Conservation (phyloP, 73 alveolate genomes). For the Paramecium octaurelia region DNA sequence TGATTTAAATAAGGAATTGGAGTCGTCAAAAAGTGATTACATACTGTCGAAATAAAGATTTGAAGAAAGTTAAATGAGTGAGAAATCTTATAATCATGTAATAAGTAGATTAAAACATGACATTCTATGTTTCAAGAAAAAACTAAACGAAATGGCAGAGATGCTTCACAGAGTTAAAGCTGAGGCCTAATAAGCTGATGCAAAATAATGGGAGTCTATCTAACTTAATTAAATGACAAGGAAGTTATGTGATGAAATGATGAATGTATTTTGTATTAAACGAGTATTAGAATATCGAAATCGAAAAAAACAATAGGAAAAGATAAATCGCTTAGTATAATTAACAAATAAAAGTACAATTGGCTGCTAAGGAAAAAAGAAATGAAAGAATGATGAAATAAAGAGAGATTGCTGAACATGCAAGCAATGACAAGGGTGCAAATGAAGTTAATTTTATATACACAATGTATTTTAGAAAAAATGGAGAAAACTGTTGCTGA, state of each 20-base stretch:
- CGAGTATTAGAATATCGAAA: slow-evolving; percentile 32
- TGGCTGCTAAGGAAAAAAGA: slow-evolving; percentile 61
- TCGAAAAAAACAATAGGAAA: slow-evolving; percentile 57
- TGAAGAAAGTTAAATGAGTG: slow-evolving; percentile 70
- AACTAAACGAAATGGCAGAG: slow-evolving; percentile 64
- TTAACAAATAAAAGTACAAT: slow-evolving; percentile 39
- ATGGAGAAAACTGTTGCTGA: slow-evolving; percentile 75
- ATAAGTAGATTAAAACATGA: slow-evolving; percentile 83
- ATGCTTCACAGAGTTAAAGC: slow-evolving; percentile 51
- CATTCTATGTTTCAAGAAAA: slow-evolving; percentile 67
- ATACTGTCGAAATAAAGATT: slow-evolving; percentile 64
- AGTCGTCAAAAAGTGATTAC: slow-evolving; percentile 58
- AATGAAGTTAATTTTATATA: slow-evolving; percentile 42
- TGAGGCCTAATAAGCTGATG: slow-evolving; percentile 62
- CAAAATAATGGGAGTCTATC: slow-evolving; percentile 69
- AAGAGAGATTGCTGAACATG: slow-evolving; percentile 66
- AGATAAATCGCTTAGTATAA: slow-evolving; percentile 44
- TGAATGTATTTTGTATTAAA: slow-evolving; percentile 44
- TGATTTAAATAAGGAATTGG: slow-evolving; percentile 6
- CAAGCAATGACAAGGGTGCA: slow-evolving; percentile 67
- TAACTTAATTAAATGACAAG: slow-evolving; percentile 70
- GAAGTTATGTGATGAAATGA: slow-evolving; percentile 68
- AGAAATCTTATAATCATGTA: slow-evolving; percentile 72
- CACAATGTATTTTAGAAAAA: slow-evolving; percentile 56
- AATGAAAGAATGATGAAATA: slow-evolving; percentile 55